Percentiles rank a stretch among this genome's conserved stretches.
These are phyloP conservation scores for Russula brevipes DNA, from an alignment of 768 basidiomycete species.

Conservation along the genomic window DNA sequence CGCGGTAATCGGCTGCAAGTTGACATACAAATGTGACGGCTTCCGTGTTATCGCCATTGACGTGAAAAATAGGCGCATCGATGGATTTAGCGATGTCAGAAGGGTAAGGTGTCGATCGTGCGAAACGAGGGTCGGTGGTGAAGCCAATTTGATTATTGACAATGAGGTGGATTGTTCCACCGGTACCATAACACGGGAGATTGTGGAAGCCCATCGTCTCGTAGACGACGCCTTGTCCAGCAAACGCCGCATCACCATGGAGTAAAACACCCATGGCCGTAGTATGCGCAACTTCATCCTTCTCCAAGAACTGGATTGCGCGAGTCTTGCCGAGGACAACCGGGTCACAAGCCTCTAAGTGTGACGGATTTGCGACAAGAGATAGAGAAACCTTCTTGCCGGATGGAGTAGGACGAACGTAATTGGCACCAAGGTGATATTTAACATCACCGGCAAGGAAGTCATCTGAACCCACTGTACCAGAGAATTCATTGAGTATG, in stretches of 20 bases:
- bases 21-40: conserved; percentile 98
- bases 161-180: conserved; percentile 96
- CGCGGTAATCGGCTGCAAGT: conserved; percentile 95
- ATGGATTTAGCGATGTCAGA: conserved; percentile 99
- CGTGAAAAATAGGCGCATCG: conserved; percentile 98
- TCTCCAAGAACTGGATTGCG: conserved; percentile 91
- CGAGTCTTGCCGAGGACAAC: conserved; percentile 99
- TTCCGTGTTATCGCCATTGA: conserved; percentile 97
- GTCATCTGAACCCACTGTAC: conserved; percentile 58
- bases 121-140: conserved; percentile 96
- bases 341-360: conserved; percentile 94
- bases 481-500: conserved; percentile 94
- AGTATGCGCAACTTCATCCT: conserved; percentile 71
- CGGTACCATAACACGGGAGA: conserved; percentile 92
- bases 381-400: conserved; percentile 98
- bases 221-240: conserved; percentile 97
- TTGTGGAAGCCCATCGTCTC: conserved; percentile 99
- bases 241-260: conserved; percentile 98
- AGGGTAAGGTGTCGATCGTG: conserved; percentile 95
- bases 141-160: conserved; percentile 99
- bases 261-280: conserved; percentile 93
- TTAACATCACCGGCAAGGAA: conserved; percentile 96
- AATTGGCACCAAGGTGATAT: conserved; percentile 98
- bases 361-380: conserved; percentile 97
- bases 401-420: conserved; percentile 94